Evolutionary conservation across 345 rosid genomes (phyloP), one percentile per base, ranked within the genome.

Genomic region (Citrus medica): DNA sequence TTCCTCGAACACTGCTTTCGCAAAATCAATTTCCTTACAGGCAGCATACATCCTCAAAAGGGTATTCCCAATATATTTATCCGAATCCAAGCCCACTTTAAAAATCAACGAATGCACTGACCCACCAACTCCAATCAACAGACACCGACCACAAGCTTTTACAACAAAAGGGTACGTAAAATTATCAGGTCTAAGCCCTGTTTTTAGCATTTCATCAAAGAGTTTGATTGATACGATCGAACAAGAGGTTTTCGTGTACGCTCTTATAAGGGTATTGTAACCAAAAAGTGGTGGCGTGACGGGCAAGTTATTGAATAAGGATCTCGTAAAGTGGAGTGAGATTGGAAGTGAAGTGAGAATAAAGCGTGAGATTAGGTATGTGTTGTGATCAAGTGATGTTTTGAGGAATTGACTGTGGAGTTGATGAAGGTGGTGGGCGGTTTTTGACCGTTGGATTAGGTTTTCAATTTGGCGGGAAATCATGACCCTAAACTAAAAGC

Each of bases 11-110:
- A 83, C 27, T 35, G 58, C 32, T 65, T 74, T 79, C 12, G 89
- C 88, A 48, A 75, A 37, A 59, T 62, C 80, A 75, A 87, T 82
- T 67, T 74, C 61, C 17, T 81, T 79, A 59, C 77, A 77, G 9
- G 78, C 84, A 3, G 82, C 84, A 38, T 82, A 89, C 78, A 82
- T 84, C 7, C 79, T 33, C 58, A 84, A 19, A 40, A 82, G 85
- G 53, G 84, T 81, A 53, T 79, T 79, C 60, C 81, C 81, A 1
- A 82, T 65, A 33, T 79, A 84, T 77, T 77, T 79, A 67, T 82
- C 81, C 33, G 24, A 62, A 46, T 58, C 77, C 46, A 82, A 74
- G 7, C 87, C 83, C 19, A 12, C 38, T 65, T 77, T 79, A 13
- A 76, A 27, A 69, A 79, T 68, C 79, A 79, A 19, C 8, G 84